Evolutionary conservation across 441 rosid species (phyloP), one percentile per base, ranked within the genome.

Genomic region (Gossypium aridum): DNA sequence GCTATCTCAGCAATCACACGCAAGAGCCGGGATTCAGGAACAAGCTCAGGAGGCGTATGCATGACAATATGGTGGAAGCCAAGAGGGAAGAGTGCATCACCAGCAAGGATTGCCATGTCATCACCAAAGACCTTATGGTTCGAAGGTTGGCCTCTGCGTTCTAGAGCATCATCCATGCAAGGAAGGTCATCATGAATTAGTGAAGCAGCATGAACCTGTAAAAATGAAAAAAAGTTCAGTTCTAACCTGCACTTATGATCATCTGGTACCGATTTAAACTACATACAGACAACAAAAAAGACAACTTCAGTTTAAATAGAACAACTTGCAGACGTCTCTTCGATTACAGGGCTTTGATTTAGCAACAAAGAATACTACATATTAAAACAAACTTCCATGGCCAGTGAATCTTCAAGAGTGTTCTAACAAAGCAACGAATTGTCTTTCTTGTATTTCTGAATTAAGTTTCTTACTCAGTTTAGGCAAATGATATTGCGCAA

Each of bases 51-150:
- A 14, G 92, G 96, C 0, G 99, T 92, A 74, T 87, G 80, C 43
- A 85, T 83, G 74, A 91, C 96, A 43, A 92, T 94, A 87, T 92
- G 99, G 49, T 79, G 88, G 85, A 90, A 92, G 20, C 90, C 98
- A 17, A 91, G 99, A 1, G 99, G 98, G 80, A 95, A 92, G 70
- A 95, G 94, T 0, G 96, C 96, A 78, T 95, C 98, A 16, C 99
- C 97, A 2, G 99, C 97, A 51, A 95, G 96, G 80, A 95, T 86
- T 25, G 98, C 99, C 86, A 88, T 91, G 87, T 85, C 97, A 28
- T 82, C 85, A 2, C 97, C 97, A 73, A 80, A 91, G 7, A 86
- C 74, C 9, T 75, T 85, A 80, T 92, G 99, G 86, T 92, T 95
- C 8, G 98, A 90, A 23, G 98, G 97, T 72, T 86, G 87, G 70